Conservation (phyloP, 352 stramenopile genomes). For the Phytophthora europaea region DNA sequence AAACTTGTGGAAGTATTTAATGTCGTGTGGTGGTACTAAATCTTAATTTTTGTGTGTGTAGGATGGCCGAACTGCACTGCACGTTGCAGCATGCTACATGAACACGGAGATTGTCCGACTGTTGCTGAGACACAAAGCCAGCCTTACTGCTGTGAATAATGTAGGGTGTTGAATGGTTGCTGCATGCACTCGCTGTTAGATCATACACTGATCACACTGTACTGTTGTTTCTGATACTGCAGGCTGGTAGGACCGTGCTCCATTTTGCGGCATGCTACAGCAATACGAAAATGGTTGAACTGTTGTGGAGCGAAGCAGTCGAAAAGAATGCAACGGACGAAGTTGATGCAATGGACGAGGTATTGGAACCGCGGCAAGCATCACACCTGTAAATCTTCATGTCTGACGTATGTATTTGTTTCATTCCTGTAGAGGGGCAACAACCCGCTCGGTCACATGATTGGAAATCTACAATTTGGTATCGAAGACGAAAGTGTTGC, state of each 20-base stretch:
- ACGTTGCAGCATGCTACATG: slow-evolving; percentile 4
- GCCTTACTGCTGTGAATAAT: slow-evolving; percentile 10
- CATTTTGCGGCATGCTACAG: slow-evolving; percentile 10
- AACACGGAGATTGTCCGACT: slow-evolving; percentile 2
- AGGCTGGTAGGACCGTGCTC: slow-evolving; percentile 1
- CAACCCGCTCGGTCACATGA: slow-evolving; percentile 17
- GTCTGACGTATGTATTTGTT: neutral
- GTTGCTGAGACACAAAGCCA: neutral
- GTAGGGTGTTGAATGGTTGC: neutral
- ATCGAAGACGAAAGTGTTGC: slow-evolving; percentile 9
- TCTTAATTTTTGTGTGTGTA: neutral
- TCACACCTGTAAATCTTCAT: no score
- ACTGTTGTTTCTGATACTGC: neutral
- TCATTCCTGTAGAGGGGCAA: slow-evolving; percentile 9
- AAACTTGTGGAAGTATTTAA: neutral
- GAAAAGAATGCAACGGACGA: neutral
- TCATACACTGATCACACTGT: neutral
- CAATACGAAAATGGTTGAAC: neutral
- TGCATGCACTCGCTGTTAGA: no score
- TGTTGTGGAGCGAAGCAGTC: slow-evolving; percentile 2
- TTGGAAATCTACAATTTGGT: neutral
- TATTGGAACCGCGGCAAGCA: neutral
- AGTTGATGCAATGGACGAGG: slow-evolving; percentile 8
- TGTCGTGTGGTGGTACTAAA: neutral
- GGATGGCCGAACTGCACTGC: slow-evolving; percentile 2